Evolutionary conservation across 2,329 filamentous ascomycete species (phyloP), one percentile per base, ranked within the genome.

Genomic region (Talaromyces marneffei): DNA sequence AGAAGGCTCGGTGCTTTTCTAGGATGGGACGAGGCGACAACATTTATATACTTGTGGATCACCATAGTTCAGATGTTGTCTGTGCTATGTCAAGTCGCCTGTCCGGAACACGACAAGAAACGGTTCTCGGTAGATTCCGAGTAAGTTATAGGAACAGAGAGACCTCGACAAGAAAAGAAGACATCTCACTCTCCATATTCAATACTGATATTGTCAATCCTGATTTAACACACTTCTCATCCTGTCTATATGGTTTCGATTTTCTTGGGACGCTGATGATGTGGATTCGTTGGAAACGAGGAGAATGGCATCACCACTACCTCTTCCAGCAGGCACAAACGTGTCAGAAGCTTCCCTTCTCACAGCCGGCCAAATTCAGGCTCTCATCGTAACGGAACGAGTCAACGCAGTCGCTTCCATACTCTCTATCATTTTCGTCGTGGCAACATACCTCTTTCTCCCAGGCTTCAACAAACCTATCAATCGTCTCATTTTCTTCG

Each of bases 401-500:
- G 64, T 64, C 29, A 63, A 60, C 55, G 66, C 68, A 18, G 46
- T 52, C n/a, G 8, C 69, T 9, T 70, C 69, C 4, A 52, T 70
- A 10, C 25, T 60, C 12, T 53, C 60, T 4, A 66, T 63, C 37
- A 16, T 65, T 29, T 63, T 70, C 50, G 62, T 70, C 16, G 64
- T 70, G 31, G 14, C 40, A 6, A 66, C 62, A n/a, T 70, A 67
- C 54, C 18, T 65, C 9, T 46, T 61, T 9, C 63, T 59, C 5
- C 57, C 50, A 10, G 62, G 60, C 23, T 70, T 70, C 56, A 62
- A 64, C 48, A 69, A 66, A 46, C 68, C 69, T 3, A 91, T 92
- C 76, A 92, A 92, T 69, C 82, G 90, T 23, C 81, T 93, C 0
- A 85, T 92, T 25, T 92, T 92, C 74, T 92, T 87, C 71, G 89